Evolutionary conservation across 139 green algal genomes (phyloP), one percentile per base, ranked within the genome.

Genomic region (Pleodorina starrii): DNA sequence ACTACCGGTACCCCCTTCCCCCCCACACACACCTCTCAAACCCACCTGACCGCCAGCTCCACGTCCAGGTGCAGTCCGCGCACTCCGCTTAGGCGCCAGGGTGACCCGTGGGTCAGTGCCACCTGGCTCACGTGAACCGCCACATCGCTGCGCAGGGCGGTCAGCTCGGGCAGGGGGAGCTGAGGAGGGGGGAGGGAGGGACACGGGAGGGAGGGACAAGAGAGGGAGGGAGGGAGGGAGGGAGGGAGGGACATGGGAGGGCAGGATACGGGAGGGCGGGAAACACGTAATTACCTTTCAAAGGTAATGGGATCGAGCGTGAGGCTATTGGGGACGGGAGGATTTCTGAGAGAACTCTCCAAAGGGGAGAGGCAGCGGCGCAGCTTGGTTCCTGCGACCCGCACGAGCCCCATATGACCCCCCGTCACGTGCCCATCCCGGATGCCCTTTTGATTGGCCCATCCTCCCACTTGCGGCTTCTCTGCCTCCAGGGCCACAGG

Each of bases 1-100:
- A n/a, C n/a, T n/a, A n/a, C n/a, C n/a, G n/a, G n/a, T n/a, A n/a
- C n/a, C n/a, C n/a, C n/a, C n/a, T n/a, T n/a, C n/a, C n/a, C 72
- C 38, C 72, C 72, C 16, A 16, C n/a, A n/a, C 42, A 14, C 21
- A n/a, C 35, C 90, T 25, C 85, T n/a, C n/a, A n/a, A n/a, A 0
- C 10, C 5, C 1, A 90, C 90, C 86, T 71, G 57, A 93, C 43
- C 1, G 77, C 80, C 72, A 93, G 82, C 90, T 93, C 90, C 27
- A 95, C 85, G 91, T 95, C 92, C 23, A 94, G 79, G 60, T 94
- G 91, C 25, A 86, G 68, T 29, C 92, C 92, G 10, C 46, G 75
- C 73, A 95, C 86, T 2, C 85, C 91, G 27, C 68, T 32, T 40
- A 93, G 86, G 16, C 81, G 86, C 66, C 43, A 86, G 29, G 60